Percentiles rank a stretch among this genome's conserved stretches.
phyloP scores from a whole-genome alignment of 495 filamentous ascomycete species.

The Podospora fimiseda region DNA sequence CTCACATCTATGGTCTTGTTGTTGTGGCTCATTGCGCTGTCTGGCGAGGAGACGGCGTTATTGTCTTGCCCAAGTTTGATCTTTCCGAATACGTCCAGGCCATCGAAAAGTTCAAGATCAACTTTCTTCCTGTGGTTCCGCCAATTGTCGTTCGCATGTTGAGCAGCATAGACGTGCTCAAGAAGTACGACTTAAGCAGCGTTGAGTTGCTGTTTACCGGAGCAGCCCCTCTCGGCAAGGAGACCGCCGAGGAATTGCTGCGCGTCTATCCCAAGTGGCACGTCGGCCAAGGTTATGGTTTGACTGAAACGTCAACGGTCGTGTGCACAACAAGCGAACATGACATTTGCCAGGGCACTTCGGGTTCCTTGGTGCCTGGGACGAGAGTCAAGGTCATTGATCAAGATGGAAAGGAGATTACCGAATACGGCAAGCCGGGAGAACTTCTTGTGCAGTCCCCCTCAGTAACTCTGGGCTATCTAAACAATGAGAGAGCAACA shows the following conservation, averaged over 20 bases:
- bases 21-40: slow-evolving; percentile 63
- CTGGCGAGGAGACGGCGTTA: slow-evolving; percentile 70
- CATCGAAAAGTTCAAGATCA: slow-evolving; percentile 70
- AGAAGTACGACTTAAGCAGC: slow-evolving; percentile 69
- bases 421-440: slow-evolving; percentile 66
- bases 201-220: slow-evolving; percentile 66
- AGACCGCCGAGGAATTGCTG: slow-evolving; percentile 64
- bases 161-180: slow-evolving; percentile 54
- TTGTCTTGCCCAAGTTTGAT: slow-evolving; percentile 85
- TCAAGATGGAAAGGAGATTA: slow-evolving; percentile 69
- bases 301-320: slow-evolving; percentile 78
- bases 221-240: slow-evolving; percentile 74
- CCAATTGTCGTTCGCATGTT: slow-evolving; percentile 81
- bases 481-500: slow-evolving; percentile 78
- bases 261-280: slow-evolving; percentile 58
- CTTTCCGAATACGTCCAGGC: slow-evolving; percentile 55
- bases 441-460: slow-evolving; percentile 74
- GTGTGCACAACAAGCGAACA: slow-evolving; percentile 56
- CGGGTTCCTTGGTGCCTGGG: slow-evolving; percentile 64
- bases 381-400: slow-evolving; percentile 63
- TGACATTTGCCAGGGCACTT: slow-evolving; percentile 68
- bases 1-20: slow-evolving; percentile 81
- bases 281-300: slow-evolving; percentile 79
- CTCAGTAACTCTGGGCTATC: slow-evolving; percentile 72
- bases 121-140: slow-evolving; percentile 65